Conservation (phyloP, 1,284 basidiomycete species). For the Hypsizygus ulmarius region DNA sequence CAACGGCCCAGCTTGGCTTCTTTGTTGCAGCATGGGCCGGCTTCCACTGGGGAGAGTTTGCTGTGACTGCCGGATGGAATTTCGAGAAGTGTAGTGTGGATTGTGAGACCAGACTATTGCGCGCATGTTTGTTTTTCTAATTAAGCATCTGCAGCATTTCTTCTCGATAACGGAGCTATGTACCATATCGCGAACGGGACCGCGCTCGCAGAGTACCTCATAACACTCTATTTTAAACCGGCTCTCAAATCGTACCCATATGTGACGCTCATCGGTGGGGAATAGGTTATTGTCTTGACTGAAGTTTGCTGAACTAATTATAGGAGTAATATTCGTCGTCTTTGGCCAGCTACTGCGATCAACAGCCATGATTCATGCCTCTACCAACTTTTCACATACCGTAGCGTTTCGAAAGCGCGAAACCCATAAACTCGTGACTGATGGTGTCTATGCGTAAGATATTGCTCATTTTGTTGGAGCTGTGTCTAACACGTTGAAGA, state of each 20-base stretch:
- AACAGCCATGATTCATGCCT: slow-evolving; percentile 93
- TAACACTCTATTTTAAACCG: slow-evolving; percentile 69
- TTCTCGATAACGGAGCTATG: slow-evolving; percentile 85
- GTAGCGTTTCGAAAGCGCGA: slow-evolving; percentile 74
- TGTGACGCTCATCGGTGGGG: slow-evolving; percentile 56
- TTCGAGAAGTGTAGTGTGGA: slow-evolving; percentile 88
- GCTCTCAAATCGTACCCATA: slow-evolving; percentile 52
- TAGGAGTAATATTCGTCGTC: slow-evolving; percentile 44
- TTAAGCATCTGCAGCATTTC: slow-evolving; percentile 65
- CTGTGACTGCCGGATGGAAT: slow-evolving; percentile 96
- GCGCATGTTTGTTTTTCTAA: slow-evolving; percentile 1
- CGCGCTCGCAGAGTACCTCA: slow-evolving; percentile 80
- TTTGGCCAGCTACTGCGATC: slow-evolving; percentile 82
- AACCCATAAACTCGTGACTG: slow-evolving; percentile 79
- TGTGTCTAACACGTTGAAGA: background rate
- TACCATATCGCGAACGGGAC: slow-evolving; percentile 86
- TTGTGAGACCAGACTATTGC: slow-evolving; percentile 54
- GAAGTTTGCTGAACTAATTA: slow-evolving; percentile 6
- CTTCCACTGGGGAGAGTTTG: slow-evolving; percentile 96
- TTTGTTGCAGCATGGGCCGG: slow-evolving; percentile 78
- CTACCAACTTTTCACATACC: slow-evolving; percentile 89
- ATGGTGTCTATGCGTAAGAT: slow-evolving; percentile 83
- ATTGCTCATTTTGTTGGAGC: background rate
- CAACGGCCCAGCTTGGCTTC: slow-evolving; percentile 76
- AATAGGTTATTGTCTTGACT: background rate